A percentile compares a stretch with the other conserved stretches of the same genome.
phyloP scores from a whole-genome alignment of 352 stramenopile genomes.

The Globisporangium viniferum region DNA sequence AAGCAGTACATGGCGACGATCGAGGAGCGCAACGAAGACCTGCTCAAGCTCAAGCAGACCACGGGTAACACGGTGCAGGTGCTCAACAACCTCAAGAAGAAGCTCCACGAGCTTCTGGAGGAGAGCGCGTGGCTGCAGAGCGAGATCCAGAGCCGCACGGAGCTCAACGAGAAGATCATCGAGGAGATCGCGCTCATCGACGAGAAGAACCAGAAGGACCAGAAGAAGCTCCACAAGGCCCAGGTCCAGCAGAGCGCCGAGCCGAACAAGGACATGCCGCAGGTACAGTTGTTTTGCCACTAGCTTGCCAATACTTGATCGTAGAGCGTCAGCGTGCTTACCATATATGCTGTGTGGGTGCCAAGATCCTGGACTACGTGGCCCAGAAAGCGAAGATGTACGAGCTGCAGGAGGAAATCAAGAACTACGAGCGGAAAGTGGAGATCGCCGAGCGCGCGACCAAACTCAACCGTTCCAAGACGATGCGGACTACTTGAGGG shows the following conservation, averaged over 20 bases:
- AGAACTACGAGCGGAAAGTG: constrained; percentile 92
- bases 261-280: constrained; percentile 80
- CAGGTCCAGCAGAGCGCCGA: constrained; percentile 67
- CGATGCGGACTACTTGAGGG: constrained; percentile 1
- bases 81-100: constrained; percentile 91
- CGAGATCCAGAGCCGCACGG: constrained; percentile 77
- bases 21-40: constrained; percentile 93
- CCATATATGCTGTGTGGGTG: no score
- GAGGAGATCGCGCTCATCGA: constrained; percentile 70
- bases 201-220: constrained; percentile 71
- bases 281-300: constrained; percentile 27
- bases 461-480: constrained; percentile 42
- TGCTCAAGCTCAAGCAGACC: constrained; percentile 90
- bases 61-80: constrained; percentile 88
- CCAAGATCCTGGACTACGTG: constrained; percentile 88
- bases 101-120: constrained; percentile 80
- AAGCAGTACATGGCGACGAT: constrained; percentile 95
- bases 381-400: constrained; percentile 88
- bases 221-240: constrained; percentile 48
- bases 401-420: constrained; percentile 81
- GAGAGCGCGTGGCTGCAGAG: constrained; percentile 77
- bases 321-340: no score
- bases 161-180: constrained; percentile 87
- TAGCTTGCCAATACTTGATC: no score
- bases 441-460: constrained; percentile 89